Base-by-base conservation (phyloP, 345 rosid genomes). In the Syzygium jambos region DNA sequence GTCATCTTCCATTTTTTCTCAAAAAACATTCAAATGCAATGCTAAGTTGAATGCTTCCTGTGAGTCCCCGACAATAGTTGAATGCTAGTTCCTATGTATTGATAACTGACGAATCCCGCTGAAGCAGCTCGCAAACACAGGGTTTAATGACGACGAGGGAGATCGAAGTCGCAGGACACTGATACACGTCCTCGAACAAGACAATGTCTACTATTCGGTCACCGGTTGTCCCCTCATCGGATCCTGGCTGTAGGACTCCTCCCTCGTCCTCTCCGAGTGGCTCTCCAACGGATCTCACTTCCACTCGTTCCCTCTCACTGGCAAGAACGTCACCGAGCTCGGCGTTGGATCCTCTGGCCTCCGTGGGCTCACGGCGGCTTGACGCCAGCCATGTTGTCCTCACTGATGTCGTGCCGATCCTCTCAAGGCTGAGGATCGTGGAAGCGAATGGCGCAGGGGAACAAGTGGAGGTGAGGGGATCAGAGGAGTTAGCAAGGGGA, bases 91-190 rank as follows among this genome's bases (percentile, higher is more conserved):
- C 59, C 59, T 55, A 56, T 22, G 22, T 21, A 56, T 0, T 8
- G 27, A 56, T 56, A 56, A 56, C 5, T 23, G n/a, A 56, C 5
- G 12, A 22, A 56, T 56, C 61, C n/a, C 12, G 5, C 22, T 56
- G 61, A 56, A 56, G 27, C 0, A 56, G 12, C 0, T 56, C 22
- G 61, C 61, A 56, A 56, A 56, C 61, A 56, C n/a, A 8, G 2
- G 61, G 59, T 55, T 56, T 56, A 56, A 56, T 56, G n/a, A 56
- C 61, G 11, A 9, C 5, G n/a, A 56, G 61, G 61, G 61, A 56
- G 61, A 56, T 56, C n/a, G 5, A 5, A 22, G 61, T 56, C 2
- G 12, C 1, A 3, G 2, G 61, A 56, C 12, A 22, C 0, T 0
- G 12, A 56, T 56, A 56, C n/a, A 56, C 1, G 2, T 22, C 27